phyloP scores from a whole-genome alignment of 2,329 filamentous ascomycete species.

The Fusarium mangiferae region DNA sequence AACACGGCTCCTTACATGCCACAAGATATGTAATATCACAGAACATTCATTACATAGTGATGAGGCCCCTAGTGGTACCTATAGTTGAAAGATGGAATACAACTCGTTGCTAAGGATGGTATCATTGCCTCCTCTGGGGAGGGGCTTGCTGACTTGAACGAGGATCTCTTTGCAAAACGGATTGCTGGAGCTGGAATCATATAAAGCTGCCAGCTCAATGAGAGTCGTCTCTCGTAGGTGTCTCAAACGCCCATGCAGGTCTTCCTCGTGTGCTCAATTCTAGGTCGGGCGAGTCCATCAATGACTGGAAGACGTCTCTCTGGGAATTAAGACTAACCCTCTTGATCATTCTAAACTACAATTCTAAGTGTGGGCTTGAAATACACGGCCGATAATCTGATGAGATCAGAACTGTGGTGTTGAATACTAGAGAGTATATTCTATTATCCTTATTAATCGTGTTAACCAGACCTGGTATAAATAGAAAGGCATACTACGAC shows the following conservation, averaged over 20 bases:
- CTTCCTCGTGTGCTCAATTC: neutral
- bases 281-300: neutral
- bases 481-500: neutral
- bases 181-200: neutral
- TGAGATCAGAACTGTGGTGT: neutral
- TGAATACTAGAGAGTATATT: too few relatives aligned
- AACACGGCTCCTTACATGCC: neutral
- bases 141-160: neutral
- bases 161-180: neutral
- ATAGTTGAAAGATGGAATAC: neutral
- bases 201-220: too few relatives aligned
- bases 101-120: neutral
- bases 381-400: rapidly evolving
- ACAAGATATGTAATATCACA: neutral
- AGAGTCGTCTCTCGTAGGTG: neutral
- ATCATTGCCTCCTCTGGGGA: neutral
- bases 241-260: neutral
- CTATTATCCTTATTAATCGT: neutral
- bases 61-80: neutral
- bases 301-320: neutral
- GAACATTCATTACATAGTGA: rapidly evolving
- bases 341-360: rapidly evolving
- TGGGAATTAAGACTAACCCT: neutral
- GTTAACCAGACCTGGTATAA: too few relatives aligned
- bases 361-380: too few relatives aligned